Base-by-base conservation (phyloP, 2,329 filamentous ascomycete species). In the Rachicladosporium sp. region DNA sequence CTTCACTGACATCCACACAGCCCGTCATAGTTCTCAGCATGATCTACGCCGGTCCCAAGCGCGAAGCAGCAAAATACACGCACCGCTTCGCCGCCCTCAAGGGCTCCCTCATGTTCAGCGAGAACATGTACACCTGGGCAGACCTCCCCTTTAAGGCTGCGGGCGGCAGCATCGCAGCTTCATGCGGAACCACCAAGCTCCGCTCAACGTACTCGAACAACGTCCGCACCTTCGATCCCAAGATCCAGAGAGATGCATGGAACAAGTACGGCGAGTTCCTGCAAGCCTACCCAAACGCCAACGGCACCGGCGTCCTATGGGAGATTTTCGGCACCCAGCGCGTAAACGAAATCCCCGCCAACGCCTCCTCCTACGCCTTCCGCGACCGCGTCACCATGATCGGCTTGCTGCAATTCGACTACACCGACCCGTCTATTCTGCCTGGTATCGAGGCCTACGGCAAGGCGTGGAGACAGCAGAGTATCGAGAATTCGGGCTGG, bases 161-260 rank as follows among this genome's bases (percentile, higher is more conserved):
- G 1, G 33, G 33, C 21, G 33, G 33, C 33, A 21, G 33, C 7
- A 34, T 34, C 4, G 33, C 33, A 34, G 33, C 33, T 4, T 15
- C 33, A n/a, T 34, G 33, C 6, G 33, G 15, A 12, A 34, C 15
- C 3, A 21, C 13, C 33, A 15, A 34, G 11, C 21, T 19, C 33
- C 33, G 33, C 33, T 34, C 33, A 2, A 34, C 33, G n/a, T 34
- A 34, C 12, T 34, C 33, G 12, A 34, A 34, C 33, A 34, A 34
- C 12, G 42, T 46, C 15, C 36, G 33, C 7, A 34, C 27, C 10
- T 43, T 43, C 29, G 37, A 41, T 12, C 27, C 31, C 31, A 37
- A 32, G 12, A 21, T 43, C 4, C 36, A 46, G 32, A 11, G 35
- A 21, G 40, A 37, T 10, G 10, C 31, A 10, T 42, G 39, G 33